Evolutionary conservation across 805 yeast species (phyloP).

Genomic region (Hyphopichia homilentoma): DNA sequence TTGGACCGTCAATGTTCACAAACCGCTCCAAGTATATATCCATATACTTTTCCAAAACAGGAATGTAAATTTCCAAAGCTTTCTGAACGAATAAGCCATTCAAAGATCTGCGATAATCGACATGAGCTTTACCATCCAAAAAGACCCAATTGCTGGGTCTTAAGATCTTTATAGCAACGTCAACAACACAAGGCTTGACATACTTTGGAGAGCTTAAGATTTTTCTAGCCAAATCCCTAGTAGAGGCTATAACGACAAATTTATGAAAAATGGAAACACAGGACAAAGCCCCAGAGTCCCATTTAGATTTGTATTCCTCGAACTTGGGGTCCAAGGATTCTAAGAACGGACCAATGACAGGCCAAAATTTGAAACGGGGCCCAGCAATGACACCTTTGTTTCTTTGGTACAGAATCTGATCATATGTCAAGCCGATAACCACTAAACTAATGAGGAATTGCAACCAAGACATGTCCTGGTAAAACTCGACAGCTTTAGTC

Average conservation of each 20-base stretch:
- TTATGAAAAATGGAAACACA: constrained; percentile 98
- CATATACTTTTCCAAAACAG: constrained; percentile 79
- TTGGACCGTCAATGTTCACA: constrained; percentile 60
- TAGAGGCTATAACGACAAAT: constrained; percentile 90
- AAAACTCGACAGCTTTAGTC: constrained; percentile 11
- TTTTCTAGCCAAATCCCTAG: constrained; percentile 85
- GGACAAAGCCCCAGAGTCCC: constrained; percentile 91
- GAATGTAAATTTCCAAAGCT: constrained; percentile 82
- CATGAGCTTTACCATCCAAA: constrained; percentile 91
- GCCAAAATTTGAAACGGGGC: constrained; percentile 85
- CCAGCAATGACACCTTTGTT: constrained; percentile 91
- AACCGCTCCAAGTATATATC: constrained; percentile 75
- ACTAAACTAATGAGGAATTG: constrained; percentile 47
- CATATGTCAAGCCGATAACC: constrained; percentile 53
- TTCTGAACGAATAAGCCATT: constrained; percentile 84
- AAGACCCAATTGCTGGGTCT: constrained; percentile 98
- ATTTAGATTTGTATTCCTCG: constrained; percentile 86
- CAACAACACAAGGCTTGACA: constrained; percentile 97
- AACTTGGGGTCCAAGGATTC: constrained; percentile 95
- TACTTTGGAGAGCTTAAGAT: constrained; percentile 78
- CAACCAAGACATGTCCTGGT: constrained; percentile 45
- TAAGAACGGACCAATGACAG: constrained; percentile 92
- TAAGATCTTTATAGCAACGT: constrained; percentile 89
- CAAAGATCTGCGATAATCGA: constrained; percentile 86
- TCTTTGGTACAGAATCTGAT: constrained; percentile 73